Conservation (phyloP, 2,329 filamentous ascomycete genomes). For the Epichloe sp. region DNA sequence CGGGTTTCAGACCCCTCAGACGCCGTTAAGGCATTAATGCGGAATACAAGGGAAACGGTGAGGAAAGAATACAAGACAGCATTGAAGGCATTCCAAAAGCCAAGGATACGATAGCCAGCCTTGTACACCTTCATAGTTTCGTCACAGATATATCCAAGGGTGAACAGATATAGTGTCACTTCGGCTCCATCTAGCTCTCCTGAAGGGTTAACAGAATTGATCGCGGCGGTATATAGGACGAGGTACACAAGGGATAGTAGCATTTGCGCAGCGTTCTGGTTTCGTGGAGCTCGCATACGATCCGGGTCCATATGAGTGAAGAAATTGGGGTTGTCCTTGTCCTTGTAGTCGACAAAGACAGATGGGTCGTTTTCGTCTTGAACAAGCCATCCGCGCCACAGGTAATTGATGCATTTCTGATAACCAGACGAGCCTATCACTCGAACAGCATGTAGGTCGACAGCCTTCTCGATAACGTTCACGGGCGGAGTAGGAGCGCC, state of each 20-base stretch:
- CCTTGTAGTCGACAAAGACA: constrained; percentile 78
- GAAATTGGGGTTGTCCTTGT: constrained; percentile 67
- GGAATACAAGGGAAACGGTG: constrained; percentile 62
- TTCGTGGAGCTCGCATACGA: constrained; percentile 81
- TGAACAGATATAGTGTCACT: constrained; percentile 78
- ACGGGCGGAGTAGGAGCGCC: constrained; percentile 58
- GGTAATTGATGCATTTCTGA: constrained; percentile 83
- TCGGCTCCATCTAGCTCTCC: constrained; percentile 80
- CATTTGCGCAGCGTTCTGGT: constrained; percentile 85
- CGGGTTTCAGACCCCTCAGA: constrained; percentile 31
- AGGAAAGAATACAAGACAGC: constrained; percentile 67
- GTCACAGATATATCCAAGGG: constrained; percentile 78
- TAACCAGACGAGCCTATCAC: constrained; percentile 90
- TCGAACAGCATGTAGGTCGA: constrained; percentile 78
- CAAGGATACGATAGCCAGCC: constrained; percentile 77
- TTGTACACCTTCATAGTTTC: constrained; percentile 87
- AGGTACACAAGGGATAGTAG: constrained; percentile 75
- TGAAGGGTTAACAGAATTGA: constrained; percentile 81
- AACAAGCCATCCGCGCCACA: constrained; percentile 95
- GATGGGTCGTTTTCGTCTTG: constrained; percentile 85
- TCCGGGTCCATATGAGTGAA: constrained; percentile 82
- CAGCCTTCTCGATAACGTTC: constrained; percentile 86
- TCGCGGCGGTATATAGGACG: constrained; percentile 72
- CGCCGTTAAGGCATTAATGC: constrained; percentile 65
- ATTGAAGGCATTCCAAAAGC: constrained; percentile 98